These are phyloP conservation scores for Centaurea solstitialis DNA, from an alignment of 129 eudicot species.

Conservation along the genomic window DNA sequence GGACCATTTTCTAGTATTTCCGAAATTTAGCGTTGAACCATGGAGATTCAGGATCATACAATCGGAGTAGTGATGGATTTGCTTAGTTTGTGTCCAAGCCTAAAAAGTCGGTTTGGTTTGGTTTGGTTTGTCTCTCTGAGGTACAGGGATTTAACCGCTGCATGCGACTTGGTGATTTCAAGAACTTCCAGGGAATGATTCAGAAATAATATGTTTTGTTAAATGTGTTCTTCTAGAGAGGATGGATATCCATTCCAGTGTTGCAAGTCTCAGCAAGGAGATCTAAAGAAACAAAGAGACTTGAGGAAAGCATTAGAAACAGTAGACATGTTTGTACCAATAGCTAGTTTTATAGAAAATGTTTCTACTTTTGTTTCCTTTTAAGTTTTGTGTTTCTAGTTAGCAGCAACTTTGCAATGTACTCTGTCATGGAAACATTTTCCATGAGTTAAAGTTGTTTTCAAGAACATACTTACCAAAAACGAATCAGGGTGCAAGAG, in stretches of 20 bases:
- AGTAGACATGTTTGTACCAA: too few relatives aligned
- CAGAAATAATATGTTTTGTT: too few relatives aligned
- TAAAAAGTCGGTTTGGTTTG: conserved; percentile 15
- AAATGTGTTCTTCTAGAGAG: too few relatives aligned
- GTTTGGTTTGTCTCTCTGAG: conserved; percentile 15
- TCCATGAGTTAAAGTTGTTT: too few relatives aligned
- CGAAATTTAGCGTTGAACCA: conserved; percentile 17
- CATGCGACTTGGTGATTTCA: conserved; percentile 25
- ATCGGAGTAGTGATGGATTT: conserved; percentile 11
- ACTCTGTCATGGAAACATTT: too few relatives aligned
- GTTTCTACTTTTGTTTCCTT: too few relatives aligned
- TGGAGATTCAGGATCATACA: conserved; percentile 13
- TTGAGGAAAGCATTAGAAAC: conserved; percentile 29
- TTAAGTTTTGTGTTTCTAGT: too few relatives aligned
- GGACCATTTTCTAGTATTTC: conserved; percentile 16
- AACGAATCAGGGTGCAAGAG: too few relatives aligned
- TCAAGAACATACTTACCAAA: too few relatives aligned
- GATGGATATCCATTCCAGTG: too few relatives aligned
- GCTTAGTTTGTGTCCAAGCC: conserved; percentile 10
- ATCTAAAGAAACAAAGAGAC: conserved; percentile 33
- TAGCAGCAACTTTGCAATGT: too few relatives aligned
- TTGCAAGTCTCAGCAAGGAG: conserved; percentile 30
- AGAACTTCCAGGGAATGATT: conserved; percentile 34
- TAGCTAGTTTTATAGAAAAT: too few relatives aligned
- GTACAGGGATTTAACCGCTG: conserved; percentile 45